Conservation (phyloP, 768 basidiomycete genomes). For the Lanmaoa pseudosensibilis region DNA sequence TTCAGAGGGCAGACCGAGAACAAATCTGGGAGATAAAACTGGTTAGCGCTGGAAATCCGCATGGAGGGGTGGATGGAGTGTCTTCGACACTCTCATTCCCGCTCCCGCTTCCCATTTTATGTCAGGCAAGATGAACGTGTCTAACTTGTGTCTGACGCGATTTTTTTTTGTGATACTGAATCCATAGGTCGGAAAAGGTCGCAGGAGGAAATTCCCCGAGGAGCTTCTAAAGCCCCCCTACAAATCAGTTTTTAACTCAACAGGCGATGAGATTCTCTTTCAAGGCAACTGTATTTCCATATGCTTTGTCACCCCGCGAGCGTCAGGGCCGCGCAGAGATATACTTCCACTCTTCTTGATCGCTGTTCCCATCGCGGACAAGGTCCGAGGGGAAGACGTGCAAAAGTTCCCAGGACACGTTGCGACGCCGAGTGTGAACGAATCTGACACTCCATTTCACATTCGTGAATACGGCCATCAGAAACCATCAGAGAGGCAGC, state of each 20-base stretch:
- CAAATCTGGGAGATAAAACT: slow-evolving; percentile 59
- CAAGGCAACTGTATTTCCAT: not conserved
- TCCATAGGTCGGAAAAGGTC: slow-evolving; percentile 1
- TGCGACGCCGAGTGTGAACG: not conserved
- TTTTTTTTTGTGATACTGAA: not conserved
- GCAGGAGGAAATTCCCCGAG: slow-evolving; percentile 6
- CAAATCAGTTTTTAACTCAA: not conserved
- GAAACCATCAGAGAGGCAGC: not conserved
- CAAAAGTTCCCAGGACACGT: not conserved
- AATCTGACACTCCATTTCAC: slow-evolving; percentile 3
- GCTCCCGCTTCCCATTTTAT: slow-evolving; percentile 4
- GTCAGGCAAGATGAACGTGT: slow-evolving; percentile 6
- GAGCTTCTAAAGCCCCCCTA: slow-evolving; percentile 1
- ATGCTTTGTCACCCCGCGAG: slow-evolving; percentile 36
- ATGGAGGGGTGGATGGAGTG: not conserved
- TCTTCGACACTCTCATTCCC: not conserved
- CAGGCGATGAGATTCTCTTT: not conserved
- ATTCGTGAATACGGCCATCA: slow-evolving; percentile 7
- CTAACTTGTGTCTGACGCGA: slow-evolving; percentile 1
- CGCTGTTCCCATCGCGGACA: not conserved
- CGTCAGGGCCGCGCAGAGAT: slow-evolving; percentile 75
- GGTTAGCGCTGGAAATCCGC: slow-evolving; percentile 9
- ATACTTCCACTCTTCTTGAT: slow-evolving; percentile 81
- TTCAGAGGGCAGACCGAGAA: slow-evolving; percentile 45
- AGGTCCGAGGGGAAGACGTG: slow-evolving; percentile 5